A percentile compares a stretch with the other conserved stretches of the same genome.
Conservation (phyloP, 2,329 filamentous ascomycete species). For the Diaporthe capsici region DNA sequence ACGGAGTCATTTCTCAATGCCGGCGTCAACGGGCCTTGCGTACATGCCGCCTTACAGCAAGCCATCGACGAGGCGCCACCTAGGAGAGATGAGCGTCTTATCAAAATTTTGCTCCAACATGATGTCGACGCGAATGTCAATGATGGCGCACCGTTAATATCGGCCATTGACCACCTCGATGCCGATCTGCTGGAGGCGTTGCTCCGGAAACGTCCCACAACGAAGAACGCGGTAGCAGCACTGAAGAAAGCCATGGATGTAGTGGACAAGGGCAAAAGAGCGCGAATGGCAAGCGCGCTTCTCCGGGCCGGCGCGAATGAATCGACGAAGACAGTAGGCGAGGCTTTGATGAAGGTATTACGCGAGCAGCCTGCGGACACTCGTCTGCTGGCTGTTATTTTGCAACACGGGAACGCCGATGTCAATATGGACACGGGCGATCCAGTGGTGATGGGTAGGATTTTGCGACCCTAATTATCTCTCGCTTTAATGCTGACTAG, state of each 20-base stretch:
- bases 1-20: conserved; percentile 64
- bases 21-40: conserved; percentile 60
- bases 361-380: conserved; percentile 63
- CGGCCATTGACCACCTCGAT: conserved; percentile 65
- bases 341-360: conserved; percentile 60
- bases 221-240: conserved; percentile 61
- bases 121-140: conserved; percentile 69
- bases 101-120: conserved; percentile 65
- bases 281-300: conserved; percentile 63
- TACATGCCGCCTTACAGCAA: conserved; percentile 66
- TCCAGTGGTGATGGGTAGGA: conserved; percentile 55
- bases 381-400: conserved; percentile 61
- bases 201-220: conserved; percentile 59
- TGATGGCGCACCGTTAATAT: conserved; percentile 62
- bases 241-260: conserved; percentile 64
- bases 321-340: conserved; percentile 54
- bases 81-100: conserved; percentile 64
- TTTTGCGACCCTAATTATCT: conserved; percentile 2
- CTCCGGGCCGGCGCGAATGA: conserved; percentile 58
- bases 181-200: conserved; percentile 60
- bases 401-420: conserved; percentile 67
- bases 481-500: conserved; percentile 39
- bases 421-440: conserved; percentile 64
- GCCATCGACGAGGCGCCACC: conserved; percentile 65
- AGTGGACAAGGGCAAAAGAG: conserved; percentile 57